These are phyloP conservation scores for Kwoniella shandongensis DNA, from an alignment of 768 basidiomycete species.

Conservation along the genomic window DNA sequence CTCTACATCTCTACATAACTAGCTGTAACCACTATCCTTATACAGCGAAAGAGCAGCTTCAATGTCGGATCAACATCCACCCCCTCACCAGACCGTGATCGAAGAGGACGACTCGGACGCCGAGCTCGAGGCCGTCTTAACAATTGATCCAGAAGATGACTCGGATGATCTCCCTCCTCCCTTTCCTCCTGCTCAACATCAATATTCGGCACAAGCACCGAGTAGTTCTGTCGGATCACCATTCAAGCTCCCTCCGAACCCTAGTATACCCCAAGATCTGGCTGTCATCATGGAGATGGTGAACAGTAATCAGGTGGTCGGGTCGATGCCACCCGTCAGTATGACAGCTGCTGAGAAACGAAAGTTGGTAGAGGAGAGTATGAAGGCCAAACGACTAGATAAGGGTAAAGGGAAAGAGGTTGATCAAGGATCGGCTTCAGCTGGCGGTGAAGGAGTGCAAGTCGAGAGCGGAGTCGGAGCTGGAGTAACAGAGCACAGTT, in stretches of 20 bases:
- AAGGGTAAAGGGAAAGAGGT: conserved; percentile 19
- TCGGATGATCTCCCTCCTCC: background rate
- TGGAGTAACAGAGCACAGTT: background rate
- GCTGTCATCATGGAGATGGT: conserved; percentile 52
- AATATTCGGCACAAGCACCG: background rate
- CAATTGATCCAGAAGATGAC: conserved; percentile 4
- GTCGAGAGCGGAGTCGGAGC: conserved; percentile 10
- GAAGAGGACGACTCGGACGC: conserved; percentile 13
- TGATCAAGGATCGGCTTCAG: background rate
- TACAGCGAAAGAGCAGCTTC: too few species aligned
- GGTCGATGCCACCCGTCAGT: conserved; percentile 30
- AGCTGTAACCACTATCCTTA: too few species aligned
- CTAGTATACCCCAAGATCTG: conserved; percentile 45
- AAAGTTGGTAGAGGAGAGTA: conserved; percentile 37
- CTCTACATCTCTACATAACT: too few species aligned
- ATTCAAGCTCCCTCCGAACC: conserved; percentile 31
- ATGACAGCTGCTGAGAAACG: conserved; percentile 43
- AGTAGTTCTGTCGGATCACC: background rate
- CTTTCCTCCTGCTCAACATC: background rate
- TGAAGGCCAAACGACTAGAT: conserved; percentile 15
- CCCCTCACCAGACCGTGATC: too few species aligned
- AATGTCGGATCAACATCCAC: too few species aligned
- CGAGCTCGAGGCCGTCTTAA: conserved; percentile 15
- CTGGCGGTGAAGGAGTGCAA: background rate
- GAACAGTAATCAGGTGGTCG: conserved; percentile 34